These are phyloP conservation scores for Diutina sp. DNA, from an alignment of 1,139 yeast genomes.

Conservation along the genomic window DNA sequence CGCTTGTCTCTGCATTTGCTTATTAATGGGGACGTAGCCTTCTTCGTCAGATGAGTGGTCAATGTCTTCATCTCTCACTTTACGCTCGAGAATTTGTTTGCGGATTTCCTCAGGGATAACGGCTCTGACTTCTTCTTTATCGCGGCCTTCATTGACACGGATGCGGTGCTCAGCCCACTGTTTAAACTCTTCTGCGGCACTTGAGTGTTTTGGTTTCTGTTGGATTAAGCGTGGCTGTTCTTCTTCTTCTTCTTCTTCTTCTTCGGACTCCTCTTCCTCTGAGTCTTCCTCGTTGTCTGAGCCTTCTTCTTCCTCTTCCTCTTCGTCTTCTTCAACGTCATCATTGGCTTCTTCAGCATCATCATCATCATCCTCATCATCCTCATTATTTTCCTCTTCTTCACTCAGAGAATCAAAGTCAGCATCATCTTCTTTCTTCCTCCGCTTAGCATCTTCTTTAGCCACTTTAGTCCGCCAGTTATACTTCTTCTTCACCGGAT, in stretches of 20 bases:
- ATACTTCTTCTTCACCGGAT: constrained; percentile 23
- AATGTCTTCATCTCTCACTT: constrained; percentile 34
- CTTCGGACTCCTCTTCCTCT: constrained; percentile 10
- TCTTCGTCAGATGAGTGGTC: constrained; percentile 56
- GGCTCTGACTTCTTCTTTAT: constrained; percentile 13
- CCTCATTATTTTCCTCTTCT: constrained; percentile 22
- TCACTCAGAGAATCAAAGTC: constrained; percentile 21
- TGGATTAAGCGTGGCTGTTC: constrained; percentile 23
- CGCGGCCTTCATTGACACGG: constrained; percentile 47
- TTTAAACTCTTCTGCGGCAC: constrained; percentile 34
- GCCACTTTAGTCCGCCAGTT: constrained; percentile 31
- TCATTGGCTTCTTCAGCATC: constrained; percentile 8
- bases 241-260: constrained; percentile 6
- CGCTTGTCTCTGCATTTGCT: constrained; percentile 43
- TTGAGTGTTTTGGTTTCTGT: constrained; percentile 29
- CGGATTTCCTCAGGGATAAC: constrained; percentile 25
- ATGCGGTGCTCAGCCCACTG: constrained; percentile 51
- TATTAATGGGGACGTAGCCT: constrained; percentile 43
- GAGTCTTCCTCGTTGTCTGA: too few species aligned
- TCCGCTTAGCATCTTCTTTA: constrained; percentile 21
- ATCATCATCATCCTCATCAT: constrained; percentile 13
- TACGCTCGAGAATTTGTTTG: constrained; percentile 20
- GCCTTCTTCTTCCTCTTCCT: constrained; percentile 10
- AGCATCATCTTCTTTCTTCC: constrained; percentile 23
- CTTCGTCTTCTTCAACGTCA: constrained; percentile 9